Base-by-base conservation (phyloP, 2,329 filamentous ascomycete species). In the Cercospora sojina region DNA sequence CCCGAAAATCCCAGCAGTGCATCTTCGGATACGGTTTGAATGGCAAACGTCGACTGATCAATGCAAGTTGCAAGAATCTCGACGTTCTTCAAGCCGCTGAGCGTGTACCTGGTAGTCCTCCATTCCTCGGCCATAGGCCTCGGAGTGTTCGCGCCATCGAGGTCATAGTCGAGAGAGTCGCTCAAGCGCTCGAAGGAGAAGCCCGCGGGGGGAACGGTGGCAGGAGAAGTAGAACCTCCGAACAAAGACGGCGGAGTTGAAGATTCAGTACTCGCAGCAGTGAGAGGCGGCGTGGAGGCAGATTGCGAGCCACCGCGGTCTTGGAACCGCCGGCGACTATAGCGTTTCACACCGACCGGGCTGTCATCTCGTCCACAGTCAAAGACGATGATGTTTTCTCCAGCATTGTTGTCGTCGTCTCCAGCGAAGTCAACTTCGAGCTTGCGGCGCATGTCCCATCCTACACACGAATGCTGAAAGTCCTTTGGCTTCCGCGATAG, bases 371-470 rank as follows among this genome's bases (percentile, higher is more conserved):
- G 78, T 0, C 91, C 92, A 73, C 90, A 90, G 35, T 87, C 84
- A 56, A 97, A 84, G 2, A 96, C 85, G 27, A 96, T 83, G 43
- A 96, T 81, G 16, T 84, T 85, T 78, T 97, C 94, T 20, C 93
- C 93, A 27, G 88, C 89, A 58, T 88, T 87, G 63, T 87, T 82
- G n/a, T 87, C 86, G 78, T 95, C 91, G 70, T 93, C 91, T 20
- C 87, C 88, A 47, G 90, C 90, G 79, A 97, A 98, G 75, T 99
- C 95, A 2, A 97, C 92, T 73, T 95, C 90, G 2, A 98, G 81
- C 68, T 83, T 88, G 67, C 93, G 87, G 62, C 88, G 88, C 93
- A 98, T 98, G 74, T 98, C 91, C 94, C 95, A 98, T 2, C 91
- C 90, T 65, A 90, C 82, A 74, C 91, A 98, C 1, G 87, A 83